Evolutionary conservation across 768 basidiomycete genomes (phyloP), one percentile per base, ranked within the genome.

Genomic region (Lanmaoa rubissima): DNA sequence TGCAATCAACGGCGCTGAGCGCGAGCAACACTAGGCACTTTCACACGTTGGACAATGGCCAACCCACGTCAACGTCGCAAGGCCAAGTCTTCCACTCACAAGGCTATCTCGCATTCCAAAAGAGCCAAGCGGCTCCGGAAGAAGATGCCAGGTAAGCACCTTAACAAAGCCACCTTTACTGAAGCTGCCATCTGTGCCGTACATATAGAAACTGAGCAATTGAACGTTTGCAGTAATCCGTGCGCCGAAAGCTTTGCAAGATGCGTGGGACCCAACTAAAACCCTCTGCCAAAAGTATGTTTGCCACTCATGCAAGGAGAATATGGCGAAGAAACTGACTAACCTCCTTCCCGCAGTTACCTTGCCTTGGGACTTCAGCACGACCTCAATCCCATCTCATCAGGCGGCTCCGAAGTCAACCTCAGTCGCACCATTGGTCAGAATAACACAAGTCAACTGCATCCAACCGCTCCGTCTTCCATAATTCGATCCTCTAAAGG

Each of bases 11-110:
- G 21, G 2, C 28, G 21, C 21, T 24, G 21, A 31, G 32, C 21
- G 16, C 16, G 16, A 34, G 12, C n/a, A 38, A 53, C 21, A 7
- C 14, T 19, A n/a, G 5, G 4, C 17, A 5, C 17, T n/a, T 35
- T 19, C 10, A 4, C 35, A 26, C n/a, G 26, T n/a, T 5, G 3
- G 19, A 39, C 41, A 21, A 97, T 98, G 95, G 93, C 87, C 53
- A 98, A 97, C 72, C 95, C 95, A 62, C 85, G 95, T 54, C 96
- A 98, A 74, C 82, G 94, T 58, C 83, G 86, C 64, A 98, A 98
- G 76, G 72, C 82, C 21, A 85, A 88, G 42, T 94, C 94, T 26
- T 84, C 85, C 17, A 77, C 83, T n/a, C 80, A 92, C 71, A 85
- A 77, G 61, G 75, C 87, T 21, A 81, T 92, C 50, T 85, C 85